Base-by-base conservation (phyloP, 371 early-diverging fungal genomes). In the Saksenaea vasiformis region DNA sequence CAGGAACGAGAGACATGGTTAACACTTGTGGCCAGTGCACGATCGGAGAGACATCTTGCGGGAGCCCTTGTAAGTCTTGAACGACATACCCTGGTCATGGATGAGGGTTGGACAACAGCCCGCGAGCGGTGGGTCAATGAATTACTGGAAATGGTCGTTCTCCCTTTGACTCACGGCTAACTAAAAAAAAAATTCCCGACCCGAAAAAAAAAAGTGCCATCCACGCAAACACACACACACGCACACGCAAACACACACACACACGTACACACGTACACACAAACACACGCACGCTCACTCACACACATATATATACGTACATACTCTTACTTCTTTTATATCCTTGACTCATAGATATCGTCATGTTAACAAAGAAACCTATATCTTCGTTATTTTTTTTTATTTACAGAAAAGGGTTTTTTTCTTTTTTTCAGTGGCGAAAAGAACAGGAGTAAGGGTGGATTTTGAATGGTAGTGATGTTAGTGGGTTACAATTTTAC, bases 1-100 rank as follows among this genome's bases (percentile, higher is more conserved):
- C 67, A 79, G 54, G 82, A 79, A 65, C 70, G 82, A 2, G 82
- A 82, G 54, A 76, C 82, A 2, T 82, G 79, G 79, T 43, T 82
- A n/a, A 73, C 74, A 2, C 54, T 82, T 22, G 79, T 82, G 9
- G 74, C 71, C 1, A 79, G 66, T 41, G 74, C 82, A 39, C 61
- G 72, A 22, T 70, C 82, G 31, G 78, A 79, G 53, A 65, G 79
- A 7, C 82, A 82, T 66, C 60, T 82, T 13, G 82, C 82, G 5
- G 76, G 78, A 22, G 82, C 82, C 0, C 63, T 82, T 10, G 47
- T 82, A 24, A 79, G 70, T 47, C 39, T 82, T 39, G 82, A 82
- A 64, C 61, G 82, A 27, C 78, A 82, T 62, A 82, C 82, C 1
- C 43, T 79, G n/a, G 78, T 76, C 3, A 69, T 79, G 70, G 79